phyloP scores from a whole-genome alignment of 2,329 filamentous ascomycete species.

The Bipolaris victoriae region DNA sequence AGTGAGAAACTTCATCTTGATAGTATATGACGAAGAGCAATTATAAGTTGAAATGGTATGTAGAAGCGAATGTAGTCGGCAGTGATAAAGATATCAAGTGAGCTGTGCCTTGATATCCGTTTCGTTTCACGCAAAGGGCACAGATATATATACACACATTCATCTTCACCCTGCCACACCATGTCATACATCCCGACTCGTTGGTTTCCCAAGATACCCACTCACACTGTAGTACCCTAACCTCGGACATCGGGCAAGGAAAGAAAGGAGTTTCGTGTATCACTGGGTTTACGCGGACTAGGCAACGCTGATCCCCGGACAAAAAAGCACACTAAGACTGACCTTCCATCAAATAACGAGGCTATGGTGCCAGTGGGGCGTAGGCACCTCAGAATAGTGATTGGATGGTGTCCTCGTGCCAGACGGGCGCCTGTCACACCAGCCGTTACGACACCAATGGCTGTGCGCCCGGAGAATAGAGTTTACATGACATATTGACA shows the following conservation, averaged over 20 bases:
- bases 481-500: not conserved
- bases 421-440: not conserved
- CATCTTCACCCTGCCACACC: not conserved
- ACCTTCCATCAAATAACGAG: not conserved
- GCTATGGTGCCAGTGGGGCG: not conserved
- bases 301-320: not conserved
- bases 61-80: not conserved
- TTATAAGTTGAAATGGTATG: not conserved
- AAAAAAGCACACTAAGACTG: not conserved
- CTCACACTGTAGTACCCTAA: not conserved
- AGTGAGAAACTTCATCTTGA: constrained; percentile 32
- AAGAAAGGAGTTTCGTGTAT: not conserved
- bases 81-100: not conserved
- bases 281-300: not conserved
- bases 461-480: not conserved
- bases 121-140: not conserved
- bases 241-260: constrained; percentile 1
- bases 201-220: not conserved
- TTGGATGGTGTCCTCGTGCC: not conserved
- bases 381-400: not conserved
- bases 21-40: not conserved
- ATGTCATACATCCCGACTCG: not conserved
- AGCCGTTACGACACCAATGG: not conserved
- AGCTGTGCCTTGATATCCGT: not conserved
- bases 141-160: not conserved